These are phyloP conservation scores for Aspergillus viridinutans DNA, from an alignment of 2,329 filamentous ascomycete species.

Conservation along the genomic window DNA sequence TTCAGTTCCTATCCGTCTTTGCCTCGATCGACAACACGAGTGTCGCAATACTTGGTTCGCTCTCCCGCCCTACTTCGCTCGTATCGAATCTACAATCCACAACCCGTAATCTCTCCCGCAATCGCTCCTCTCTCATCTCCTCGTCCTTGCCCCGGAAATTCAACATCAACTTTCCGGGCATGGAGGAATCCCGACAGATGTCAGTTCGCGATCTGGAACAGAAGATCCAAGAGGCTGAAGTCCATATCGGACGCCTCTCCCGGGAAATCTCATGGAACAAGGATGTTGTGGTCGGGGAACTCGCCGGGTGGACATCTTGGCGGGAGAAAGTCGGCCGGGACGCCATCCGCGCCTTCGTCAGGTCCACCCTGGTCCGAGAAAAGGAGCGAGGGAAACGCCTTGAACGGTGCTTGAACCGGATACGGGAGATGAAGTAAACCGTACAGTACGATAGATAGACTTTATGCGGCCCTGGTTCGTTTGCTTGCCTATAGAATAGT, in stretches of 20 bases:
- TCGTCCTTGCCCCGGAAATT: conserved; percentile 44
- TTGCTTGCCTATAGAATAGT: conserved; percentile 3
- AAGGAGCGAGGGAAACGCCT: conserved; percentile 74
- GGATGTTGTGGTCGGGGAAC: conserved; percentile 83
- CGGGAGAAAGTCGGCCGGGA: conserved; percentile 71
- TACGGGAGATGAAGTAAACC: conserved; percentile 36
- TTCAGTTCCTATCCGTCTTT: conserved; percentile 69
- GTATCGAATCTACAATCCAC: conserved; percentile 71
- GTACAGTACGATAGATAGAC: conserved; percentile 14
- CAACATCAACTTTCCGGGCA: conserved; percentile 43
- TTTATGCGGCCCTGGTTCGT: conserved; percentile 1
- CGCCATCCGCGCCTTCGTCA: conserved; percentile 72
- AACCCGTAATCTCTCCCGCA: conserved; percentile 72
- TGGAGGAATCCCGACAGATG: conserved; percentile 83
- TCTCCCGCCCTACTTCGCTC: conserved; percentile 73
- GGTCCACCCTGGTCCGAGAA: conserved; percentile 75
- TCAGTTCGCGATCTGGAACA: conserved; percentile 80
- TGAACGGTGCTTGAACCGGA: conserved; percentile 68
- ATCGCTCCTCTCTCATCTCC: conserved; percentile 69
- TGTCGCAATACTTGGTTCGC: conserved; percentile 71
- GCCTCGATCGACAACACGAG: conserved; percentile 80
- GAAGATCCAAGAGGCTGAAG: conserved; percentile 65
- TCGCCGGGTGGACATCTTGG: conserved; percentile 91
- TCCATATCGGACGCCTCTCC: conserved; percentile 69
- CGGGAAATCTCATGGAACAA: conserved; percentile 87